Conservation (phyloP, 169 alveolate genomes). For the Eimeria tenella region DNA sequence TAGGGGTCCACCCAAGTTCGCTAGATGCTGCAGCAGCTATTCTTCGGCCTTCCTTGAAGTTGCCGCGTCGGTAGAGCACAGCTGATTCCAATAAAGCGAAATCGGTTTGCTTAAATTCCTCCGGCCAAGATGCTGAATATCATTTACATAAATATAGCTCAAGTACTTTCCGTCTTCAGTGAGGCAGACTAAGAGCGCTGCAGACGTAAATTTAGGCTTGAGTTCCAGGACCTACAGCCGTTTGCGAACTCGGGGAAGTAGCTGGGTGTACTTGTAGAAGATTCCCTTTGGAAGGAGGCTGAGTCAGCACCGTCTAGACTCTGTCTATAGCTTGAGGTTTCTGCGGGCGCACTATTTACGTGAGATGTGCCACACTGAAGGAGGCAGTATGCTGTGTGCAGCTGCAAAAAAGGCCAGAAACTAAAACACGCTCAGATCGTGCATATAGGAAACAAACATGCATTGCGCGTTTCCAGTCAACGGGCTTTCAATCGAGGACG, state of each 20-base stretch:
- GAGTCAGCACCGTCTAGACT: too few relatives aligned
- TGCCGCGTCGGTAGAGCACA: slow-evolving; percentile 30
- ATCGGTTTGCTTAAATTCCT: slow-evolving; percentile 2
- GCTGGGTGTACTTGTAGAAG: too few relatives aligned
- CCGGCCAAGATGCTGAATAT: too few relatives aligned
- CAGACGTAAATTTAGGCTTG: too few relatives aligned
- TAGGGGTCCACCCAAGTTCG: slow-evolving; percentile 37
- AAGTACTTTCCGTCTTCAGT: too few relatives aligned
- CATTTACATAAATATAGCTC: too few relatives aligned
- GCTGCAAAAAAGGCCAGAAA: slow-evolving; percentile 18
- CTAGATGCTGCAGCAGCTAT: slow-evolving; percentile 39
- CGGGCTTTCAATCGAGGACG: too few relatives aligned
- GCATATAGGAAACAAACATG: neutral
- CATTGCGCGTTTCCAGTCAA: too few relatives aligned
- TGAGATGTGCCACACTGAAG: neutral
- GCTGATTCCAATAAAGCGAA: slow-evolving; percentile 50
- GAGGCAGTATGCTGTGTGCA: slow-evolving; percentile 15
- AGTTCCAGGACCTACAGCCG: neutral
- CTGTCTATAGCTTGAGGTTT: too few relatives aligned
- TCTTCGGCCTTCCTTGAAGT: slow-evolving; percentile 56
- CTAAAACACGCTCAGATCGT: neutral
- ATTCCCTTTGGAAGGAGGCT: too few relatives aligned
- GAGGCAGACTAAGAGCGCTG: too few relatives aligned
- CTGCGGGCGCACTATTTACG: too few relatives aligned
- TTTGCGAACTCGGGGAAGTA: neutral